Conservation (phyloP, 768 basidiomycete genomes). For the Dentipellis fragilis region DNA sequence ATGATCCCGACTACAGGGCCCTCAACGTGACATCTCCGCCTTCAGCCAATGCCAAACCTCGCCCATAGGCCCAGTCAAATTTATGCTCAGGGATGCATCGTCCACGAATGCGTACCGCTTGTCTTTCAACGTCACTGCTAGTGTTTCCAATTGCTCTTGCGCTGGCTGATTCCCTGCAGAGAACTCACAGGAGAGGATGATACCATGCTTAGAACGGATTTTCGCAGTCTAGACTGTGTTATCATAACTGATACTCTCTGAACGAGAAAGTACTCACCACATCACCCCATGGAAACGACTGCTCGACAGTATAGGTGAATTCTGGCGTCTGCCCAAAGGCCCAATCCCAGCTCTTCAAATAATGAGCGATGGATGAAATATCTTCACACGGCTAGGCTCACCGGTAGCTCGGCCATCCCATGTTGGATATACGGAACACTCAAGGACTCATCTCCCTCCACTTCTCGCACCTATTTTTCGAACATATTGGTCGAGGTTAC, state of each 20-base stretch:
- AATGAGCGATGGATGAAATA: background rate
- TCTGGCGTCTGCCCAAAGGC: conserved; percentile 88
- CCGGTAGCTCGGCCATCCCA: conserved; percentile 68
- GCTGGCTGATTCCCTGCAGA: conserved; percentile 10
- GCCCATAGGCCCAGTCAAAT: conserved; percentile 1
- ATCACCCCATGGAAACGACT: conserved; percentile 28
- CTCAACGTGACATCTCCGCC: conserved; percentile 21
- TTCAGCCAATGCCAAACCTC: conserved; percentile 25
- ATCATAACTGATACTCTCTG: background rate
- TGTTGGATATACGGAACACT: conserved; percentile 49
- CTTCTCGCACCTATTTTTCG: conserved; percentile 15
- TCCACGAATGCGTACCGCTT: conserved; percentile 31
- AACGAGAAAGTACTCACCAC: conserved; percentile 25
- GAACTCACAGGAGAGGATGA: conserved; percentile 40
- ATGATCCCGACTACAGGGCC: background rate
- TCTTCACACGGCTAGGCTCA: conserved; percentile 21
- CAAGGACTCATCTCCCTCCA: conserved; percentile 38
- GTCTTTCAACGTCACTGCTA: conserved; percentile 22
- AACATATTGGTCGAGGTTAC: background rate
- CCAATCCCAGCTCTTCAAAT: conserved; percentile 82
- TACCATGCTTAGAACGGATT: conserved; percentile 55
- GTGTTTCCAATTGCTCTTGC: conserved; percentile 13
- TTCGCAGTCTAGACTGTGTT: conserved; percentile 26
- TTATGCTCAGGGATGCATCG: conserved; percentile 10
- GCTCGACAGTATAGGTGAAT: conserved; percentile 56